Evolutionary conservation across 2,329 filamentous ascomycete genomes (phyloP).

Genomic region (Cytospora mali): DNA sequence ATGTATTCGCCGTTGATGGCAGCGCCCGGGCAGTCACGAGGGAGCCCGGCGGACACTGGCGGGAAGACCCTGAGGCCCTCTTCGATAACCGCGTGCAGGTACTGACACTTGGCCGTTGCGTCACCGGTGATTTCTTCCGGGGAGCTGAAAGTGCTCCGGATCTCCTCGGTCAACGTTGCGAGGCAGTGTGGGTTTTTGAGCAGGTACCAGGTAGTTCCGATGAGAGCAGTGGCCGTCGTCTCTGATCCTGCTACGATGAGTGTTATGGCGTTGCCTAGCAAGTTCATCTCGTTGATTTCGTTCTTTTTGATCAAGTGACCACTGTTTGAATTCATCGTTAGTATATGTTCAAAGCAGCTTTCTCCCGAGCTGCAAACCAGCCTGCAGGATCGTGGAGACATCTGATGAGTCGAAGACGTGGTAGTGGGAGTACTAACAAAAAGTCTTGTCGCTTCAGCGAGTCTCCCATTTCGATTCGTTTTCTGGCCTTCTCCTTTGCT

Average conservation of each 20-base stretch:
- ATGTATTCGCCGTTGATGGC: slow-evolving; percentile 26
- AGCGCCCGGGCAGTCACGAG: slow-evolving; percentile 26
- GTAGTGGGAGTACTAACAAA: neutral
- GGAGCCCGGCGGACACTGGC: slow-evolving; percentile 20
- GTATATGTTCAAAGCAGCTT: no score
- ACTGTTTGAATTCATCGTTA: no score
- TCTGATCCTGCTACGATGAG: slow-evolving; percentile 28
- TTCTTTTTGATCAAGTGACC: slow-evolving; percentile 23
- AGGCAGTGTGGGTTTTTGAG: slow-evolving; percentile 34
- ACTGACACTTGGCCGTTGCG: slow-evolving; percentile 13
- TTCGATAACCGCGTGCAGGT: slow-evolving; percentile 14
- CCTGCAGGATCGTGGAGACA: no score
- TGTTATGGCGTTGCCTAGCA: slow-evolving; percentile 13
- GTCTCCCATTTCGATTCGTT: slow-evolving; percentile 14
- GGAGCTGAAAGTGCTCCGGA: slow-evolving; percentile 41
- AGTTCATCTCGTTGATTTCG: slow-evolving; percentile 8
- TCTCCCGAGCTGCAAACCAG: no score
- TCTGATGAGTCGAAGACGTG: no score
- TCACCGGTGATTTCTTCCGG: slow-evolving; percentile 42
- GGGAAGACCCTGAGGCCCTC: slow-evolving; percentile 21
- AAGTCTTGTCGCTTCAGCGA: slow-evolving; percentile 14
- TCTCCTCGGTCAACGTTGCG: slow-evolving; percentile 41
- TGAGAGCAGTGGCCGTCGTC: slow-evolving; percentile 28
- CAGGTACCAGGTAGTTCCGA: slow-evolving; percentile 28
- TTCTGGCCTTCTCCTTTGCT: slow-evolving; percentile 17